Conservation (phyloP, 257 asterid genomes). For the Solanum bulbocastanum region DNA sequence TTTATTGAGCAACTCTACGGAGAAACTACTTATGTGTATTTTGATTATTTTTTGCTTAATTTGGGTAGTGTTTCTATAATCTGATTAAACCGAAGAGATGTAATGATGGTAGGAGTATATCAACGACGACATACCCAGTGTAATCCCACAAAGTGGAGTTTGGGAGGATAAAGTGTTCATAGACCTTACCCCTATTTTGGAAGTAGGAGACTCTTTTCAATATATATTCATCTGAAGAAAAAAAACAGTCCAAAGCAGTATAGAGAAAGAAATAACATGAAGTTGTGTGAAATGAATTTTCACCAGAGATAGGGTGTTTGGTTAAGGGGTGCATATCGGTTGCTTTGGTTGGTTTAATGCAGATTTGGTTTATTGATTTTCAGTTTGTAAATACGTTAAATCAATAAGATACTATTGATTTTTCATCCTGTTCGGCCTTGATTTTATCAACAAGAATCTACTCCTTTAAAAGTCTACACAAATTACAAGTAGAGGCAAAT, state of each 20-base stretch:
- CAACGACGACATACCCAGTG: background rate
- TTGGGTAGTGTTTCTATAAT: background rate
- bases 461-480: no score
- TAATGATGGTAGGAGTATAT: background rate
- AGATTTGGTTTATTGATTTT: background rate
- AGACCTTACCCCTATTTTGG: background rate
- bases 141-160: background rate
- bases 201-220: background rate
- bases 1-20: background rate
- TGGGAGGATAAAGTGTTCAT: background rate
- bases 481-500: no score
- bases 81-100: background rate
- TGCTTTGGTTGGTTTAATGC: no score
- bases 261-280: background rate
- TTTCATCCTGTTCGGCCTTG: background rate
- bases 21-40: background rate
- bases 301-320: background rate
- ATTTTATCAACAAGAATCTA: no score
- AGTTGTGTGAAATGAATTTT: background rate
- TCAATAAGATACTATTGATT: no score
- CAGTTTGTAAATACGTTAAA: no score
- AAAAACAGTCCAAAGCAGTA: background rate
- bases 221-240: background rate
- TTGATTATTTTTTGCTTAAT: background rate
- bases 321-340: background rate